A percentile compares a stretch with the other conserved stretches of the same genome.
Conservation (phyloP, 495 filamentous ascomycete genomes). For the Daldinia bambusicola region DNA sequence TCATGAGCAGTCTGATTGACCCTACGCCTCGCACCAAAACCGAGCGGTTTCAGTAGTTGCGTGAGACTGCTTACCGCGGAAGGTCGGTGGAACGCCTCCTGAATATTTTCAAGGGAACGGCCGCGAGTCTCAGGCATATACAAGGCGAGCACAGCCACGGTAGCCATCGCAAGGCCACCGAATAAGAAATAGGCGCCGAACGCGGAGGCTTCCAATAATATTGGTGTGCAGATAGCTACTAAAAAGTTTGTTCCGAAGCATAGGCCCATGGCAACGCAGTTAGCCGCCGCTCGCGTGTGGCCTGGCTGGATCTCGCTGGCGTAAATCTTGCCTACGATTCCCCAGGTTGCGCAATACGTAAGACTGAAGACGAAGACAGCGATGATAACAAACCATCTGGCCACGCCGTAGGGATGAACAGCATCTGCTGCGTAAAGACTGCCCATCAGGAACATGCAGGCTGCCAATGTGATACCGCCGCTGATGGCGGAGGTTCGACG, state of each 20-base stretch:
- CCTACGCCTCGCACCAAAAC: slow-evolving; percentile 25
- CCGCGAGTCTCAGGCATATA: slow-evolving; percentile 73
- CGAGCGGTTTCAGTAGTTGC: slow-evolving; percentile 20
- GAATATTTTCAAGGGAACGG: slow-evolving; percentile 65
- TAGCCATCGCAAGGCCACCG: slow-evolving; percentile 59
- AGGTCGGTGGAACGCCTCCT: slow-evolving; percentile 60
- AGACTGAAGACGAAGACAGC: slow-evolving; percentile 57
- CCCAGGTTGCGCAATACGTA: slow-evolving; percentile 60
- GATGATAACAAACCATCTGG: slow-evolving; percentile 66
- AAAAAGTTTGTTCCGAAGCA: slow-evolving; percentile 64
- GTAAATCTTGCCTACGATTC: slow-evolving; percentile 65
- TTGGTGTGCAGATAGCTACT: slow-evolving; percentile 71
- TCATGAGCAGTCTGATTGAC: slow-evolving; percentile 13
- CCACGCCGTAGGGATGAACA: slow-evolving; percentile 59
- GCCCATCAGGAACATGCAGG: slow-evolving; percentile 53
- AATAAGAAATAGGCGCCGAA: slow-evolving; percentile 72
- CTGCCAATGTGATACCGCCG: slow-evolving; percentile 62
- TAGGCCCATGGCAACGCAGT: slow-evolving; percentile 57
- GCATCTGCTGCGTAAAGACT: slow-evolving; percentile 60
- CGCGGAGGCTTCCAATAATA: slow-evolving; percentile 65
- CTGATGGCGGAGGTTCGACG: slow-evolving; percentile 66
- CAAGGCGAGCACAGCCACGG: slow-evolving; percentile 59
- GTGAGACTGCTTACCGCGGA: slow-evolving; percentile 22
- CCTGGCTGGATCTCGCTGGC: slow-evolving; percentile 67
- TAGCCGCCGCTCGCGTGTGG: slow-evolving; percentile 63